Evolutionary conservation across 441 rosid genomes (phyloP).

Genomic region (Euphorbia corollata): DNA sequence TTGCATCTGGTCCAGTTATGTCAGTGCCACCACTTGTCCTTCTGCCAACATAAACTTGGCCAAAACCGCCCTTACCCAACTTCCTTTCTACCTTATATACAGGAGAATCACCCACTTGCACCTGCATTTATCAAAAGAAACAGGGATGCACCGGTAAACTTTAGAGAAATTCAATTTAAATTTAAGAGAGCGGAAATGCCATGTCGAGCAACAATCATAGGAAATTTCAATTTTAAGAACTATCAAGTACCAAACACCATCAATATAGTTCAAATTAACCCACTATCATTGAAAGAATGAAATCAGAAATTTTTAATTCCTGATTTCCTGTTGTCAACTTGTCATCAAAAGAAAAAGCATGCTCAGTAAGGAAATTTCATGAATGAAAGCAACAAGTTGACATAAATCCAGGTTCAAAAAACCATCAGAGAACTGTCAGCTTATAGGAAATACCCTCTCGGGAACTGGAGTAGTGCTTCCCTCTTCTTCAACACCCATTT

Average conservation of each 20-base stretch:
- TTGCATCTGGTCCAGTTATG: conserved; percentile 81
- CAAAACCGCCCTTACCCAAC: conserved; percentile 95
- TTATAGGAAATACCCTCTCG: conserved; percentile 53
- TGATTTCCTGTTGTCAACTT: background rate
- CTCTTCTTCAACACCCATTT: conserved; percentile 77
- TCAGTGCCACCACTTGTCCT: conserved; percentile 73
- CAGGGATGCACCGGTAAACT: background rate
- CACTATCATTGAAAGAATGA: background rate
- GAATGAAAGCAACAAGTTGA: conserved; percentile 3
- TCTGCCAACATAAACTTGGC: conserved; percentile 93
- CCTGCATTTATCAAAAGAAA: conserved; percentile 21
- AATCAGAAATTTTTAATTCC: conserved; percentile 2
- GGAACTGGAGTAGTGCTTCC: conserved; percentile 75
- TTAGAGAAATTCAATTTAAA: background rate
- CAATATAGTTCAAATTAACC: background rate
- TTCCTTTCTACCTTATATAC: conserved; percentile 76
- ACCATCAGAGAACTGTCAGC: conserved; percentile 12
- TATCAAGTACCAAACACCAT: conserved; percentile 1
- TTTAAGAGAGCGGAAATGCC: background rate
- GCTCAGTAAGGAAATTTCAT: background rate
- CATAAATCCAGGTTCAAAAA: background rate
- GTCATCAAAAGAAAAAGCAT: background rate
- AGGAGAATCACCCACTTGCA: conserved; percentile 80
- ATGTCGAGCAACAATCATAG: background rate
- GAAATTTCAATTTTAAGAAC: background rate